A percentile compares a stretch with the other conserved stretches of the same genome.
Evolutionary conservation across 345 rosid genomes (phyloP).

Genomic region (Linum trigynum): DNA sequence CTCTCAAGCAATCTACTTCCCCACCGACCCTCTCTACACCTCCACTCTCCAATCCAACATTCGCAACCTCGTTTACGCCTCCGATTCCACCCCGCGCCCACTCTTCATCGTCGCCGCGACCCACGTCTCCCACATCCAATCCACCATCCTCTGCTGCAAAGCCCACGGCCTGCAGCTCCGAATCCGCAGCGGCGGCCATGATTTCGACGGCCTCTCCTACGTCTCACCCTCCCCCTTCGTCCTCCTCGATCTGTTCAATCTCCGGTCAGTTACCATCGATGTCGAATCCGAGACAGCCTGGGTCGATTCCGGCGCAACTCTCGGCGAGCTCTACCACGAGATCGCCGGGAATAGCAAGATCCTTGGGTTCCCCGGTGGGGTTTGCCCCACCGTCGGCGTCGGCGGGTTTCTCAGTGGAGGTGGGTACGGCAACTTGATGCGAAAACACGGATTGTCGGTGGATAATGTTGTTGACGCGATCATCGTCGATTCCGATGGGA

Average conservation of each 20-base stretch:
- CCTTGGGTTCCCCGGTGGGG: conserved; percentile 9
- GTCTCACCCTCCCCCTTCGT: conserved; percentile 1
- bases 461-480: conserved; percentile 10
- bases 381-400: conserved; percentile 13
- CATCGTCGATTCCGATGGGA: conserved; percentile 10
- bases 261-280: not conserved
- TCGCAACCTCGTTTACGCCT: conserved; percentile 1
- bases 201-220: not conserved
- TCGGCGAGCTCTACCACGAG: not conserved
- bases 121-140: conserved; percentile 8
- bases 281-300: not conserved
- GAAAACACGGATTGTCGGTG: conserved; percentile 6
- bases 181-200: not conserved
- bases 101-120: conserved; percentile 8
- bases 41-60: conserved; percentile 1
- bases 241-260: not conserved
- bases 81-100: conserved; percentile 3
- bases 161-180: not conserved
- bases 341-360: conserved; percentile 4
- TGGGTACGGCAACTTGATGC: conserved; percentile 13
- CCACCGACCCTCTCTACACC: not conserved
- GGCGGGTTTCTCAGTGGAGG: conserved; percentile 11
- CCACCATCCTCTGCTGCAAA: conserved; percentile 8
- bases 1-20: conserved; percentile 4
- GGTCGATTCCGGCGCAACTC: too few species aligned